Base-by-base conservation (phyloP, 176 grass and related monocot species). In the Carex myosuroides region DNA sequence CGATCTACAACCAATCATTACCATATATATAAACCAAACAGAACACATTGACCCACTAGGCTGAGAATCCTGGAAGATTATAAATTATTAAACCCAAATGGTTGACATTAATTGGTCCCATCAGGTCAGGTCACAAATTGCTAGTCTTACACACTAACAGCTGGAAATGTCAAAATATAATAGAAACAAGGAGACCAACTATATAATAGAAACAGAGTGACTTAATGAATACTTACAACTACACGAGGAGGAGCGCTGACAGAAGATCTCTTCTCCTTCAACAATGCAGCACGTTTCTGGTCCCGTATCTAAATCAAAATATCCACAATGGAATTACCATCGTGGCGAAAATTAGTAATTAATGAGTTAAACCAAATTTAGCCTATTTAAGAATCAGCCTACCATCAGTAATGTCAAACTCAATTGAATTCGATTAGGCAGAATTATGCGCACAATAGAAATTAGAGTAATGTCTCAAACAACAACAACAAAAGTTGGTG, bases 191-290 rank as follows among this genome's bases (percentile, higher is more conserved):
- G 42, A 70, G 37, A 46, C 17, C 68, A 71, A 44, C 35, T 20
- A 44, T 66, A 66, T 44, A 48, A 73, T 26, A 63, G 35, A 65
- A 70, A 11, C 18, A 78, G n/a, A 53, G 30, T 46, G 62, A 83
- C 8, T 30, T 42, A 57, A 68, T 82, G 10, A 82, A 66, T 56
- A 90, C 91, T 93, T 72, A 98, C 95, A 89, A 98, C 67, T 21
- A 95, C 85, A 46, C 89, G 92, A 63, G 95, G 92, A 63, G 95
- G 95, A 39, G 91, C 60, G 1, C 88, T 91, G 55, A 4, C 75
- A 53, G 89, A 90, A 62, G 86, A 86, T 20, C 89, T 89, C 70
- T 95, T 98, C 77, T 93, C 95, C 82, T 98, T 98, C 37, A 98
- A 85, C 80, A 98, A 85, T 79, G 86, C 88, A 60, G 92, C 86